Base-by-base conservation (phyloP, 2,329 filamentous ascomycete species). In the Fusarium devonianum region DNA sequence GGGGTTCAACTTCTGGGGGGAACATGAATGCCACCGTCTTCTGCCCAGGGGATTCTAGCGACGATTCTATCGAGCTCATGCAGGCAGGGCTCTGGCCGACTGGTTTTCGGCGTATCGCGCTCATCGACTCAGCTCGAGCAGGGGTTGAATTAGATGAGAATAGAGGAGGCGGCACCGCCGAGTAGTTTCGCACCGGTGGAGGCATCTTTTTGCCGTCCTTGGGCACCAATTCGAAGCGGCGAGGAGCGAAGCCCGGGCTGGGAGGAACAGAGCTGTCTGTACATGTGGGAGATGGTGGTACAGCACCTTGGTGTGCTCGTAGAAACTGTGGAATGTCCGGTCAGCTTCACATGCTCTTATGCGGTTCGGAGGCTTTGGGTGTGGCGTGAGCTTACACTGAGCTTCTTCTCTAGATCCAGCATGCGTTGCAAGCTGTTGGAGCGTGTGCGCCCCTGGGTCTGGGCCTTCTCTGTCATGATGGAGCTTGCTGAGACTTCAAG, bases 331-430 rank as follows among this genome's bases (percentile, higher is more conserved):
- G 19, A 34, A 28, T 12, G 11, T 13, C 12, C 18, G 16, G 39
- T 56, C 28, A 56, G 36, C 16, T 12, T 30, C 17, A 49, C 18
- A 19, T 53, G 34, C 5, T 35, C 4, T 9, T 18, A 23, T 3
- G 2, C 9, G 8, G 1, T n/a, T 12, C 5, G 11, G 4, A 2
- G 4, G n/a, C 21, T 19, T 17, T 9, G 14, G 9, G 26, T 12
- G 10, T 23, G 5, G 8, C 16, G 43, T 29, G 34, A 34, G 65
- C 74, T 73, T 73, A 85, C 83, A 78, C 82, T 83, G 68, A 74
- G 77, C 65, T 74, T 75, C 64, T 79, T 81, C 64, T 85, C 83
- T 40, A 85, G 69, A 60, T 84, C 80, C 37, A 85, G 73, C 82
- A 85, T 84, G 50, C 73, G 76, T 66, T 83, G 75, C 56, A 85